Evolutionary conservation across 2,329 filamentous ascomycete species (phyloP).

Genomic region (Arachnomyces sp.): DNA sequence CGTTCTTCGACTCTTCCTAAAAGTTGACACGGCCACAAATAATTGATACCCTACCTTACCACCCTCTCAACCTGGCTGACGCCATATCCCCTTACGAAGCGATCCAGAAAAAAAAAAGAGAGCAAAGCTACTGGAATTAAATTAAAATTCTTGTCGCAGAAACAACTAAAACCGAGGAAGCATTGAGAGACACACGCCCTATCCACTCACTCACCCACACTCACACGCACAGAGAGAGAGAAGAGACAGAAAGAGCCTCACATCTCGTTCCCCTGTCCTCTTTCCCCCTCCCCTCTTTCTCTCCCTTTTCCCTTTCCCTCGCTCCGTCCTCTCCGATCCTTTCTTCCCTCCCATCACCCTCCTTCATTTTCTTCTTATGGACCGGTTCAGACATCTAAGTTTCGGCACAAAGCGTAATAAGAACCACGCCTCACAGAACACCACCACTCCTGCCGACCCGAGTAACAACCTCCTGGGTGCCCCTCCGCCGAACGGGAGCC

Average conservation of each 20-base stretch:
- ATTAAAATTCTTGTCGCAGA: too few relatives aligned
- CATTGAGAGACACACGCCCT: too few relatives aligned
- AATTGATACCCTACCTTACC: too few relatives aligned
- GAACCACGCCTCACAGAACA: conserved; percentile 35
- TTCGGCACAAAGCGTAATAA: conserved; percentile 44
- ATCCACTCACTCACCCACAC: too few relatives aligned
- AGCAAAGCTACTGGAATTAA: too few relatives aligned
- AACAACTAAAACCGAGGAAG: too few relatives aligned
- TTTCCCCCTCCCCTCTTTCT: conserved; percentile 10
- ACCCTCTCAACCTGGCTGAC: too few relatives aligned
- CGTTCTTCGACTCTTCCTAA: too few relatives aligned
- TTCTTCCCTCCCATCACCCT: conserved; percentile 4
- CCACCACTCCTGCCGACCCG: conserved; percentile 20
- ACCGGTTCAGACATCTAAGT: conserved; percentile 42
- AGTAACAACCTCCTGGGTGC: conserved; percentile 23
- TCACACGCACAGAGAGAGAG: too few relatives aligned
- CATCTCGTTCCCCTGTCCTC: conserved; percentile 8
- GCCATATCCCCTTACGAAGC: too few relatives aligned
- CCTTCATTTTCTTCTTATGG: conserved; percentile 28
- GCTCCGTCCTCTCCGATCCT: conserved; percentile 7
- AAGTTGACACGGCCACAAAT: too few relatives aligned
- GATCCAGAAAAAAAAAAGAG: too few relatives aligned
- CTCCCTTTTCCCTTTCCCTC: conserved; percentile 11
- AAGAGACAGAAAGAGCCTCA: neutral
- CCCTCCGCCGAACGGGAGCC: conserved; percentile 27